Base-by-base conservation (phyloP, 2,329 filamentous ascomycete species). In the Aspergillus sclerotialis region DNA sequence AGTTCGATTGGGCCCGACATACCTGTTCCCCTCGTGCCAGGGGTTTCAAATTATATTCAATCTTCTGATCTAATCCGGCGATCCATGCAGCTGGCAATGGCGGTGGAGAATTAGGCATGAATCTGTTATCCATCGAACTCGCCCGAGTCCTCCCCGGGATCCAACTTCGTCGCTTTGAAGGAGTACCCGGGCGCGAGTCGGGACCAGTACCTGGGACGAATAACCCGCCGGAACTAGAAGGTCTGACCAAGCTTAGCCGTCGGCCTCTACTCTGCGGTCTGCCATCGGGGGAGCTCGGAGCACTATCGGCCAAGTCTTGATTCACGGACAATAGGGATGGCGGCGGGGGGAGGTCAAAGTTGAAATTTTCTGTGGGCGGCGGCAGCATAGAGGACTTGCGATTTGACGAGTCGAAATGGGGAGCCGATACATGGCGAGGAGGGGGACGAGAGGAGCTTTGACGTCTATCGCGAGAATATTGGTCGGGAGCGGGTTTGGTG, bases 21-120 rank as follows among this genome's bases (percentile, higher is more conserved):
- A 75, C 71, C 56, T 67, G 72, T 38, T 73, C 65, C 25, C 68
- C 75, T 35, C 64, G 62, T 15, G 70, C 41, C 42, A 80, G 45
- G 18, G 64, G 63, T 3, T 63, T 58, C 32, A 76, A 40, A 45
- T 77, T 74, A 44, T 79, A 81, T 3, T 69, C 56, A 16, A 75
- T 61, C 46, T 72, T 73, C 40, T 75, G 70, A 28, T 69, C 64
- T 44, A 78, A 63, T 6, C 75, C 75, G 5, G 75, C 68, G 38
- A 79, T 70, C 76, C 76, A 80, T 8, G 76, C 75, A 36, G 52
- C 53, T 8, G 59, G 55, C 29, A 63, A 46, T 13, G 64, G 62
- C 3, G 57, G 49, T 11, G 38, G 38, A 5, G 41, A 16, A 28
- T n/a, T 43, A 4, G 37, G 30, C 25, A 44, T n/a, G 31, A 26